Conservation (phyloP, 2,329 filamentous ascomycete species). For the Lasiodiplodia sp. region DNA sequence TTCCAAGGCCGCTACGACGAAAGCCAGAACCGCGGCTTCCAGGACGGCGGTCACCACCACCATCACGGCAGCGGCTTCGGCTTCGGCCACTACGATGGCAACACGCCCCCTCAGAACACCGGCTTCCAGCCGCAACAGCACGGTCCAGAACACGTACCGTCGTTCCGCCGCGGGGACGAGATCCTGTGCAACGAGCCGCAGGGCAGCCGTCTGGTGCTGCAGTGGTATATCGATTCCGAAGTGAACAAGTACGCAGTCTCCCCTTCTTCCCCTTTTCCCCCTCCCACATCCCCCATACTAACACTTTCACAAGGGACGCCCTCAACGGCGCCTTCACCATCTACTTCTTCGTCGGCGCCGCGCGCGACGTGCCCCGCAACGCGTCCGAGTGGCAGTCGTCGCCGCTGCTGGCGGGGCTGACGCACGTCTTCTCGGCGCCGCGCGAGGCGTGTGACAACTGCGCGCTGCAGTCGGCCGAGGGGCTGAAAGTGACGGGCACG, state of each 20-base stretch:
- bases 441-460: conserved; percentile 1
- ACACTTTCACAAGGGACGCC: not conserved
- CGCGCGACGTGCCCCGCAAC: not conserved
- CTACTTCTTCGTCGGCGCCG: not conserved
- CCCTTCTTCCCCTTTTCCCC: not conserved
- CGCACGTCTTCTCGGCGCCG: not conserved
- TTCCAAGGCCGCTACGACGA: not conserved
- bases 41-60: no score
- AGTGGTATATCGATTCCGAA: not conserved
- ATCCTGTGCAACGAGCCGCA: not conserved
- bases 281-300: not conserved
- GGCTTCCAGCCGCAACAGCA: not conserved
- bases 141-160: not conserved
- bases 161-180: not conserved
- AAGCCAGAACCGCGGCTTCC: no score
- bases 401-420: not conserved
- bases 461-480: not conserved
- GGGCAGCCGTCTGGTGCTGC: not conserved
- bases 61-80: no score
- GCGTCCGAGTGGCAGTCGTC: not conserved
- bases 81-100: not conserved
- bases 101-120: not conserved
- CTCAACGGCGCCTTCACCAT: not conserved
- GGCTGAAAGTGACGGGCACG: not conserved
- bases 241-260: not conserved